Evolutionary conservation across 225 moss, liverwort and hornwort genomes (phyloP).

Genomic region (Polytrichum commune): DNA sequence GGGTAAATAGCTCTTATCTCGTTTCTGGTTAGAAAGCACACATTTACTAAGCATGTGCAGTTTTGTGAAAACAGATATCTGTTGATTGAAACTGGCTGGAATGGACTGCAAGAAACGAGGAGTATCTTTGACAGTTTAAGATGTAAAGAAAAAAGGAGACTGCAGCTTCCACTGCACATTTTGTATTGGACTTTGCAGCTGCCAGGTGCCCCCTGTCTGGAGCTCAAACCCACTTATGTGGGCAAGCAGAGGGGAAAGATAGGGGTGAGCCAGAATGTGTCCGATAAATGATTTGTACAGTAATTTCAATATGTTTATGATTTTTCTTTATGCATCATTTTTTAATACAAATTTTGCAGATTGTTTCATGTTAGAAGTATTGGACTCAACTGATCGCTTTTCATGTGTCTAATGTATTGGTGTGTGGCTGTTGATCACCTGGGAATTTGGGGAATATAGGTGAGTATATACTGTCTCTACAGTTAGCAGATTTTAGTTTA

Average conservation of each 20-base stretch:
- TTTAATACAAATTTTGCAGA: conserved; percentile 37
- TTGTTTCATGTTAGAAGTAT: conserved; percentile 7
- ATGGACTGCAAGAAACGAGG: background rate
- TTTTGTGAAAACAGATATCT: background rate
- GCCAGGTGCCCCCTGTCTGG: conserved; percentile 4
- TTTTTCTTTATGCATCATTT: conserved; percentile 36
- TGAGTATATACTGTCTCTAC: no score
- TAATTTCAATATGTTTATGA: conserved; percentile 33
- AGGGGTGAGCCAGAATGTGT: conserved; percentile 17
- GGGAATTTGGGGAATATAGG: no score
- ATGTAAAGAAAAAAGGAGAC: conserved; percentile 1
- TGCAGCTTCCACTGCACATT: background rate
- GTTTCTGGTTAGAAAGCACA: background rate
- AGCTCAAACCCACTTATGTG: conserved; percentile 11
- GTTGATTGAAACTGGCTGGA: background rate
- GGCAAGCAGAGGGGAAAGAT: conserved; percentile 16
- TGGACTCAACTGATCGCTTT: no score
- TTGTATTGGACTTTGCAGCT: conserved; percentile 6
- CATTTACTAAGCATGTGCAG: background rate
- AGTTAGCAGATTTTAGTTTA: no score
- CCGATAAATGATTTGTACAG: conserved; percentile 37
- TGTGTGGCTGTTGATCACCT: no score
- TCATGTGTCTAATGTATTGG: no score
- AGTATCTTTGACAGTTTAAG: background rate
- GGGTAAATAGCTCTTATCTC: background rate